Percentiles rank a stretch among this genome's conserved stretches.
phyloP scores from a whole-genome alignment of 306 rosid species.

The Corylus avellana region DNA sequence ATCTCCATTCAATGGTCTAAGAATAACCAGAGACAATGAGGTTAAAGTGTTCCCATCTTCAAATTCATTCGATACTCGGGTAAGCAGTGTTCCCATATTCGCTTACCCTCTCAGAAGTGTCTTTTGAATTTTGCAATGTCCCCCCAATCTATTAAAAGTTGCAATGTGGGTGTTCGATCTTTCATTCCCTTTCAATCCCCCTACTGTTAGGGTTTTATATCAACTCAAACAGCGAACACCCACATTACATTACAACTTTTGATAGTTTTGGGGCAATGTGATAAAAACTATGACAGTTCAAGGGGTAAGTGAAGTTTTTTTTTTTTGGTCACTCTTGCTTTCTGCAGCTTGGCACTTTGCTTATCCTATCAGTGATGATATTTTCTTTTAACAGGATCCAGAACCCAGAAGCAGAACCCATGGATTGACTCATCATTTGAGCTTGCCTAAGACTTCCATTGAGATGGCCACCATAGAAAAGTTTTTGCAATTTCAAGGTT shows the following conservation, averaged over 20 bases:
- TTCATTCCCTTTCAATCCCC: too few species aligned
- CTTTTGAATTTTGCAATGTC: too few species aligned
- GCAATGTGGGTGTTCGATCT: too few species aligned
- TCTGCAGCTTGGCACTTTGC: slow-evolving; percentile 7
- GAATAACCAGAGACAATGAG: slow-evolving; percentile 52
- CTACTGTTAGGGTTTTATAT: too few species aligned
- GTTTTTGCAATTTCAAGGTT: slow-evolving; percentile 55
- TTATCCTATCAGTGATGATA: slow-evolving; percentile 9
- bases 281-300: too few species aligned
- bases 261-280: too few species aligned
- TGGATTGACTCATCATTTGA: slow-evolving; percentile 67
- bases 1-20: slow-evolving; percentile 44
- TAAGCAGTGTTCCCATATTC: slow-evolving; percentile 9
- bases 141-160: too few species aligned
- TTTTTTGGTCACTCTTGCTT: neutral
- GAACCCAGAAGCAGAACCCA: slow-evolving; percentile 39
- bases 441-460: slow-evolving; percentile 56
- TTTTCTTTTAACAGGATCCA: slow-evolving; percentile 35
- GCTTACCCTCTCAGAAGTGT: too few species aligned
- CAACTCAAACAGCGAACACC: too few species aligned
- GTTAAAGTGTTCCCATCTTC: slow-evolving; percentile 55
- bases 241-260: too few species aligned
- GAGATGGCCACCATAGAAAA: slow-evolving; percentile 53
- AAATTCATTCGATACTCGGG: slow-evolving; percentile 57
- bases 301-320: too few species aligned